Conservation (phyloP, 169 alveolate species). For the Eimeria nieschulzi region DNA sequence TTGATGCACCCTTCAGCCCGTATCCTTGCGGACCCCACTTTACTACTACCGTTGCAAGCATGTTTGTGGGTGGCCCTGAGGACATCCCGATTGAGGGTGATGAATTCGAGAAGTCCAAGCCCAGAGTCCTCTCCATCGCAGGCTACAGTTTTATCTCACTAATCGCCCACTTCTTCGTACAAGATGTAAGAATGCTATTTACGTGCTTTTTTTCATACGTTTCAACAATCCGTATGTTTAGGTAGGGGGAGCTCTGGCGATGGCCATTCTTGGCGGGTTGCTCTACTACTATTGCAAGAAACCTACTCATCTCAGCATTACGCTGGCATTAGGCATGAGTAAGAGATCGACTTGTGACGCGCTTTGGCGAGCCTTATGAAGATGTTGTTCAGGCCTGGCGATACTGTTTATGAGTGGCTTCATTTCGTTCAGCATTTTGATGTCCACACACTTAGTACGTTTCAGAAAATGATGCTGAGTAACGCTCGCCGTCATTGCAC, state of each 20-base stretch:
- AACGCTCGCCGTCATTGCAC: not conserved
- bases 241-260: slow-evolving; percentile 70
- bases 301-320: slow-evolving; percentile 71
- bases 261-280: slow-evolving; percentile 68
- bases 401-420: slow-evolving; percentile 69
- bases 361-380: not conserved
- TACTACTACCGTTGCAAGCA: not conserved
- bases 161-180: slow-evolving; percentile 72
- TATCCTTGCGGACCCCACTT: slow-evolving; percentile 1
- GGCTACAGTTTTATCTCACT: slow-evolving; percentile 56
- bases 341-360: not conserved
- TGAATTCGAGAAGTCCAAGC: slow-evolving; percentile 71
- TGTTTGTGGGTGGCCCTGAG: slow-evolving; percentile 68
- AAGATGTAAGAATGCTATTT: slow-evolving; percentile 45
- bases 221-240: not conserved
- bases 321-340: slow-evolving; percentile 74
- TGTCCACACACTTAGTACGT: slow-evolving; percentile 60
- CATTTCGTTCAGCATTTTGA: slow-evolving; percentile 65
- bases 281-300: slow-evolving; percentile 62
- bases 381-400: slow-evolving; percentile 64
- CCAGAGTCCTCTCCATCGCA: slow-evolving; percentile 54
- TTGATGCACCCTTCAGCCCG: slow-evolving; percentile 31
- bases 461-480: too few species aligned
- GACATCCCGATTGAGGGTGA: slow-evolving; percentile 74
- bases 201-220: not conserved